phyloP scores from a whole-genome alignment of 352 stramenopile genomes.

The Hyaloperonospora arabidopsidis region DNA sequence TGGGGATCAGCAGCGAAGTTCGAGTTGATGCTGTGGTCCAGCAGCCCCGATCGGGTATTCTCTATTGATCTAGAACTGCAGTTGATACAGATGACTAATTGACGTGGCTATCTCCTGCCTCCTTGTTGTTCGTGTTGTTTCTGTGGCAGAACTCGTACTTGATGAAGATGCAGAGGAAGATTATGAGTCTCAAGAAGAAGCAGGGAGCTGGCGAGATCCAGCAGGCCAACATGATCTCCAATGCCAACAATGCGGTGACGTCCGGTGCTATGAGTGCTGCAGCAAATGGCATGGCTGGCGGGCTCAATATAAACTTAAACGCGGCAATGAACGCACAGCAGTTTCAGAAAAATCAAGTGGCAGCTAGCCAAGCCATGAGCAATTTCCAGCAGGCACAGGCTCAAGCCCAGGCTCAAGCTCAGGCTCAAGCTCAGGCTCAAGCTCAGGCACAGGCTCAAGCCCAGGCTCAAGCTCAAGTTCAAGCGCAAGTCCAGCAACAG shows the following conservation, averaged over 20 bases:
- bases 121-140: neutral
- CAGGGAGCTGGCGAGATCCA: constrained; percentile 23
- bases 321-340: constrained; percentile 30
- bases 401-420: constrained; percentile 25
- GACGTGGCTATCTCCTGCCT: constrained; percentile 6
- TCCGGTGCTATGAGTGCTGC: constrained; percentile 26
- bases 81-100: neutral
- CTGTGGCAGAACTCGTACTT: constrained; percentile 63
- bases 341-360: constrained; percentile 33
- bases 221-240: constrained; percentile 29
- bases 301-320: constrained; percentile 39
- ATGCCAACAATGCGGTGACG: constrained; percentile 23
- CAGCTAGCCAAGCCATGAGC: constrained; percentile 41
- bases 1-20: constrained; percentile 82
- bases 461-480: constrained; percentile 22
- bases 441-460: constrained; percentile 28
- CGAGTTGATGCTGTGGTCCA: constrained; percentile 81
- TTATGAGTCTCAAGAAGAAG: constrained; percentile 74
- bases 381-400: constrained; percentile 47
- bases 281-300: constrained; percentile 23
- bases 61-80: neutral
- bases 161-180: constrained; percentile 81
- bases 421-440: constrained; percentile 32
- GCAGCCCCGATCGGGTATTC: constrained; percentile 51
- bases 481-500: constrained; percentile 23